These are phyloP conservation scores for Orbilia blumenaviensis DNA, from an alignment of 2,329 filamentous ascomycete genomes.

Conservation along the genomic window DNA sequence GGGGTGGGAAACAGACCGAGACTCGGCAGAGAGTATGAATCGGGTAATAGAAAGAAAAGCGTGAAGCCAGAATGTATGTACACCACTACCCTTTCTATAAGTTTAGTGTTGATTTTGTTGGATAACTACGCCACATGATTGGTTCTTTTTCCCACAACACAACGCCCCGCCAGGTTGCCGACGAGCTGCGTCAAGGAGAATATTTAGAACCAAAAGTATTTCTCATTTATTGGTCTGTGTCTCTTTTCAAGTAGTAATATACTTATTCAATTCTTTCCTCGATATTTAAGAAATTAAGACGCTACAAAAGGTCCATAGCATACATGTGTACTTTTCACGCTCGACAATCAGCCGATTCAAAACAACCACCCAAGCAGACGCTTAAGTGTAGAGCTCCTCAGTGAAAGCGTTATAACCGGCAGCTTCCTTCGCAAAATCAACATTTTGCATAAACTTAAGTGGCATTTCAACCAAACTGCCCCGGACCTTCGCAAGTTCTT, in stretches of 20 bases:
- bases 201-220: no score
- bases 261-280: not conserved
- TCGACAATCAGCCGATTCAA: not conserved
- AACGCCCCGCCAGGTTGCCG: no score
- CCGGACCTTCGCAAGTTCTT: slow-evolving; percentile 72
- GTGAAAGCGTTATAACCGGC: slow-evolving; percentile 73
- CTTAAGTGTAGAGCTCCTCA: slow-evolving; percentile 74
- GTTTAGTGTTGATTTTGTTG: not conserved
- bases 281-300: not conserved
- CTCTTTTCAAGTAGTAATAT: not conserved
- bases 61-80: no score
- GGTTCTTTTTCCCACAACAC: no score
- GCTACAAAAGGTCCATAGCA: not conserved
- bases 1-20: no score
- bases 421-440: slow-evolving; percentile 86
- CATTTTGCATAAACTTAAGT: slow-evolving; percentile 81
- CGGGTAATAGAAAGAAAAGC: no score
- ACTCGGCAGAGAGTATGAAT: no score
- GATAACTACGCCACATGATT: not conserved
- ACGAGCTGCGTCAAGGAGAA: no score
- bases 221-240: not conserved
- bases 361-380: not conserved
- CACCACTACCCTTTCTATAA: no score
- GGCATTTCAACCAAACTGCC: slow-evolving; percentile 90
- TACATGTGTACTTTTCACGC: slow-evolving; percentile 3